Percentiles rank a stretch among this genome's conserved stretches.
These are phyloP conservation scores for Beauveria pseudobassiana DNA, from an alignment of 2,329 filamentous ascomycete species.

Conservation along the genomic window DNA sequence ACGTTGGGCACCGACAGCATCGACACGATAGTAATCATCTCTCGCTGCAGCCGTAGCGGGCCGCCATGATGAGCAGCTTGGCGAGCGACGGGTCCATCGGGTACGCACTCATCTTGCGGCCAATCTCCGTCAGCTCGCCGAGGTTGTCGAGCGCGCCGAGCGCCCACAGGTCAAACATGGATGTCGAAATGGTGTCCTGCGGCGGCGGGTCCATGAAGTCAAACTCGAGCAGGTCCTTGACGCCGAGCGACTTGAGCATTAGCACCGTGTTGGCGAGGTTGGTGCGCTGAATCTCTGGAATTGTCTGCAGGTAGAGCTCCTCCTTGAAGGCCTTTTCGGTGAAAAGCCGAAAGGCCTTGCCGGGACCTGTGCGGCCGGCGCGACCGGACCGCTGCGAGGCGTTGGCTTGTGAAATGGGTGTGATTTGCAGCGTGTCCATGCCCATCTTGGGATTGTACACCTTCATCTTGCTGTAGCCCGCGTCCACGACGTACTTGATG, in stretches of 20 bases:
- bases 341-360: conserved; percentile 89
- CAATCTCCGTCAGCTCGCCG: conserved; percentile 80
- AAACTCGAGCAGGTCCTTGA: conserved; percentile 90
- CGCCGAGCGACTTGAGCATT: conserved; percentile 86
- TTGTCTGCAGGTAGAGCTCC: conserved; percentile 92
- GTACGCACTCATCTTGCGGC: conserved; percentile 90
- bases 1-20: conserved; percentile 97
- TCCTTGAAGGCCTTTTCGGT: conserved; percentile 94
- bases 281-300: conserved; percentile 94
- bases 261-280: conserved; percentile 94
- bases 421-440: conserved; percentile 98
- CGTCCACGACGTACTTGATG: conserved; percentile 98
- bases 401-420: conserved; percentile 94
- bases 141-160: conserved; percentile 89
- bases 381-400: conserved; percentile 87
- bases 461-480: conserved; percentile 94
- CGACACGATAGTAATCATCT: conserved; percentile 96
- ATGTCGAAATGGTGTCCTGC: conserved; percentile 95
- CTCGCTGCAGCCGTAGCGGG: conserved; percentile 86
- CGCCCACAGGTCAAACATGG: conserved; percentile 95
- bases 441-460: conserved; percentile 99
- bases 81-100: conserved; percentile 96
- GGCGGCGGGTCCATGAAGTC: conserved; percentile 99
- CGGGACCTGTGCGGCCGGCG: conserved; percentile 88
- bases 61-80: conserved; percentile 87